Conservation (phyloP, 768 basidiomycete genomes). For the Ephemerocybe angulata region DNA sequence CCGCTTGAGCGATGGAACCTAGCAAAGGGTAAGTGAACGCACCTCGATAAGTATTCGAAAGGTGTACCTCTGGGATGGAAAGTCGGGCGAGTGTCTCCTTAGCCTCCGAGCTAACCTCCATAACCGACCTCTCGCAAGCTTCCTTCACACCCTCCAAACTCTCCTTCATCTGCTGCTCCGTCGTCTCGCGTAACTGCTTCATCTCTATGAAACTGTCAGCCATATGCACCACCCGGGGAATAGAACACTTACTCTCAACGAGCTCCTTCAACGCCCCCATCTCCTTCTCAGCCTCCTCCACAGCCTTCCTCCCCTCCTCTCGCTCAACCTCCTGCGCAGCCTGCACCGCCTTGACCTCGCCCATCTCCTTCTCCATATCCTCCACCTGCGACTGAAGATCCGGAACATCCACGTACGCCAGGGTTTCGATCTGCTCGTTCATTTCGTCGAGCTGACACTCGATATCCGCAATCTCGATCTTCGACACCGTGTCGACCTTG, state of each 20-base stretch:
- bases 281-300: slow-evolving; percentile 20
- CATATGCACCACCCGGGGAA: neutral
- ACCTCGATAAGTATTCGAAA: no score
- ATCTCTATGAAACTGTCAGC: slow-evolving; percentile 35
- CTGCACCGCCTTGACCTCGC: neutral
- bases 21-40: no score
- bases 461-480: slow-evolving; percentile 25
- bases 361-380: slow-evolving; percentile 22
- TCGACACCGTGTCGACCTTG: slow-evolving; percentile 29
- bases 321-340: slow-evolving; percentile 3
- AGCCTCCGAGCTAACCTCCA: slow-evolving; percentile 26
- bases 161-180: slow-evolving; percentile 42
- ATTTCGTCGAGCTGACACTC: slow-evolving; percentile 21
- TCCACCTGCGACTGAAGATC: slow-evolving; percentile 37
- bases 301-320: neutral
- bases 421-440: slow-evolving; percentile 29
- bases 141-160: slow-evolving; percentile 41
- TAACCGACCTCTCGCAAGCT: slow-evolving; percentile 2
- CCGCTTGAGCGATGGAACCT: no score
- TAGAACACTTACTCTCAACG: slow-evolving; percentile 36
- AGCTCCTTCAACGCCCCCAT: slow-evolving; percentile 35
- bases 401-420: slow-evolving; percentile 28
- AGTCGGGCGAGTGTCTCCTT: neutral
- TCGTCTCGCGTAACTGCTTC: slow-evolving; percentile 38
- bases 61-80: neutral